Base-by-base conservation (phyloP, 1,139 yeast genomes). In the Diutina rugosa region DNA sequence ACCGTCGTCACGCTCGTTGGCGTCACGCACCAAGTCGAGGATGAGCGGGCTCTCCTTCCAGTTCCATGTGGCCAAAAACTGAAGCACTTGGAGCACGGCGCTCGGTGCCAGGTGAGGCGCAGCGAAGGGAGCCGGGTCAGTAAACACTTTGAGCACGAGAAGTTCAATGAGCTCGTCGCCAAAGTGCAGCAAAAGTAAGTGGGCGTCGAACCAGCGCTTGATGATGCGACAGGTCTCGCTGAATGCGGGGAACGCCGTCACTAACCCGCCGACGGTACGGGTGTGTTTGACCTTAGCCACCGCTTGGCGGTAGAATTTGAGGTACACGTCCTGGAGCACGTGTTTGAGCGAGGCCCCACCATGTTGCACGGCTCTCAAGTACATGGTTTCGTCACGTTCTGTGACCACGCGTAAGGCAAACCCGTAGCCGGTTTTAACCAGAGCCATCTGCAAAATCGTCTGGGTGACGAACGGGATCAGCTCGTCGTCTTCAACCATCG, bases 21-120 rank as follows among this genome's bases (percentile, higher is more conserved):
- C 69, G 51, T 62, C 65, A 58, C 82, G 84, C 18, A 80, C 77
- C 62, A 89, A 73, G 65, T 91, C 97, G 61, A 93, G 72, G 57
- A 91, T 79, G 60, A 93, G 71, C 1, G 96, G 87, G 55, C 85
- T 90, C 61, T 87, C 95, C 63, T 82, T 85, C 99, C 99, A 93
- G 68, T 93, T 91, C 99, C 99, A 95, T 51, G 72, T 72, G 16
- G 96, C 79, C 53, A 93, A 70, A 64, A 86, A 88, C 56, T 80
- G 77, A 52, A 95, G 69, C 26, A 85, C 79, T 59, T 95, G 85
- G 59, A 88, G 74, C 65, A 93, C 90, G 14, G 97, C 99, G 58
- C 85, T 79, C 61, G 82, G 85, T 8, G 86, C 83, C 54, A 95
- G 84, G 55, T 86, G 81, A 3, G 99, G 98, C 2, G 82, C 78